Evolutionary conservation across 345 rosid genomes (phyloP), one percentile per base, ranked within the genome.

Genomic region (Raphanus sativus): DNA sequence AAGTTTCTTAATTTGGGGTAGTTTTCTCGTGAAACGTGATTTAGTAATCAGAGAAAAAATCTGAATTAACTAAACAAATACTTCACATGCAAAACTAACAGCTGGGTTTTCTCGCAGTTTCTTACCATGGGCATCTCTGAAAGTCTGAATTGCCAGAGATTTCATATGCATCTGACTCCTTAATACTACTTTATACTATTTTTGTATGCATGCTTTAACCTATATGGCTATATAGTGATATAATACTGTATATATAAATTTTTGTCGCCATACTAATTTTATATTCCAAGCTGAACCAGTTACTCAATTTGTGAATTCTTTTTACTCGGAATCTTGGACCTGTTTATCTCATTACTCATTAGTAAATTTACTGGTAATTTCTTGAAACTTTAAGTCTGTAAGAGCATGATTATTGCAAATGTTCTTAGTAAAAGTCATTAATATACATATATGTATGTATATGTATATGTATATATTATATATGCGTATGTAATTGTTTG

Each of bases 81-180:
- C 6, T 34, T 21, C 79, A 64, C 64, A 77, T 67, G 63, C 65
- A 60, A 69, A 65, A 29, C 69, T 2, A 77, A 40, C 60, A 61
- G 74, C 79, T 76, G 73, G 78, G 25, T 70, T 48, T 62, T 77
- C 73, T 28, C 67, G 77, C 59, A 75, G 75, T 58, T 62, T 50
- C 59, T 62, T 67, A 73, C 75, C 52, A 69, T 60, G 80, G 70
- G 85, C 81, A 77, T 72, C 77, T 75, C 68, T 21, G 21, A 21
- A 21, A 21, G 21, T 72, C 30, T 28, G 82, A 56, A 52, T 24
- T 13, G 55, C 72, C 77, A 61, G 71, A 81, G 61, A 48, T 70
- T 21, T 77, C 76, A 77, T 77, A 71, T 77, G 77, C 81, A 21
- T 66, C 81, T 71, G 77, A 78, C 81, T 78, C 68, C 62, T 21